Base-by-base conservation (phyloP, 1,139 yeast species). In the Pichia sp. region DNA sequence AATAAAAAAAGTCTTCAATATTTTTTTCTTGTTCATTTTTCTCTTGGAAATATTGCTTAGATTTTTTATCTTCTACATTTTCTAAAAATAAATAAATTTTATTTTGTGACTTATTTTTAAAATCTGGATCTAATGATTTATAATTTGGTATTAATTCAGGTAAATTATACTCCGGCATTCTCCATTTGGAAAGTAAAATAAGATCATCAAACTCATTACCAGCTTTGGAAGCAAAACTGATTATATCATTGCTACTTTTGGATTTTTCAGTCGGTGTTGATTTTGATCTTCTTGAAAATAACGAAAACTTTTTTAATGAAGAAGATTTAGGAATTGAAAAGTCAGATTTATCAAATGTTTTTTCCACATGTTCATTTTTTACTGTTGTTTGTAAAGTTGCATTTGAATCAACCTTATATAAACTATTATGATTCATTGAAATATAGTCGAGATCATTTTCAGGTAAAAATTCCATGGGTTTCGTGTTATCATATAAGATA, bases 1-100 rank as follows among this genome's bases (percentile, higher is more conserved):
- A 44, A 32, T 44, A 37, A 26, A 40, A 20, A 16, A 44, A 12
- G 9, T 37, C 37, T 23, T 39, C 46, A 22, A 36, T 34, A 35
- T 42, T 42, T 26, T 37, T 27, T 4, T 22, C n/a, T 29, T 37
- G 32, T 28, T 31, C 23, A 3, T 16, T 27, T 39, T 33, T 28
- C 11, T 12, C 4, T 33, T 28, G 28, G 28, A 28, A 32, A 23
- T 11, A 12, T 4, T 23, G 23, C 10, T 31, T 31, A 9, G 33
- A 20, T 9, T 23, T 32, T 1, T 32, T 24, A 12, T 22, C 16
- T 5, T 32, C 31, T 7, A 30, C 20, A 16, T 20, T 12, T 16
- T 31, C 27, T 16, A 22, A 32, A 37, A 41, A 41, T 23, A 41
- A 22, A 24, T 32, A 41, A 27, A 41, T 41, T 25, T 32, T 8